Base-by-base conservation (phyloP, 495 filamentous ascomycete genomes). In the Saxophila tyrrhenica region DNA sequence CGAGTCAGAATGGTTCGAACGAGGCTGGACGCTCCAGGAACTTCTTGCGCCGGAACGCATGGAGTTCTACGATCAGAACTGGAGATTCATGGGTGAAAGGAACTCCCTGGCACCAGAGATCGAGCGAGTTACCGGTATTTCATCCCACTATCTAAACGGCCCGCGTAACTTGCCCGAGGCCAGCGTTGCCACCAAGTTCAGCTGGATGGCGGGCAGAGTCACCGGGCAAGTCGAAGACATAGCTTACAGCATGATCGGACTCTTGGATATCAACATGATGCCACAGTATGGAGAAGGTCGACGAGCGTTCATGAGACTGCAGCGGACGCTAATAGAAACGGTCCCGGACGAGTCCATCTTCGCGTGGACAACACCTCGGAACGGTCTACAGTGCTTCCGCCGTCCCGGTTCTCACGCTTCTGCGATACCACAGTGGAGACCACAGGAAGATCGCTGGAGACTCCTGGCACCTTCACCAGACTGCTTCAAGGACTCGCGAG, bases 231-330 rank as follows among this genome's bases (percentile, higher is more conserved):
- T 55, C 2, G 68, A 70, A 53, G 69, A 71, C 45, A 57, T 59
- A 19, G 69, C 69, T 9, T 71, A 70, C 49, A 62, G 54, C 32
- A 54, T 71, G 2, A 39, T 71, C 7, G 69, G 69, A 17, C 25
- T 71, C 8, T 68, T 70, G 48, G 50, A 59, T 22, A 51, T 71
- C 42, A 69, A 65, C 52, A 67, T 71, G 63, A 55, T 64, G 1
- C 55, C 70, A 42, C 58, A 69, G n/a, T 72, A 72, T 51, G 70
- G 70, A 13, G 70, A 72, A 42, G 67, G 66, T 2, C 43, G 52
- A 3, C 63, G 60, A 25, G 62, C 68, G 17, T 66, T 70, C 39
- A 51, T 50, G 48, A 39, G 70, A 39, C 51, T 63, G 35, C 62
- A 69, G 53, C 44, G 59, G 45, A 62, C 64, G 42, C 64, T 70